These are phyloP conservation scores for Boletus pseudo-olivaceus DNA, from an alignment of 768 basidiomycete genomes.

Conservation along the genomic window DNA sequence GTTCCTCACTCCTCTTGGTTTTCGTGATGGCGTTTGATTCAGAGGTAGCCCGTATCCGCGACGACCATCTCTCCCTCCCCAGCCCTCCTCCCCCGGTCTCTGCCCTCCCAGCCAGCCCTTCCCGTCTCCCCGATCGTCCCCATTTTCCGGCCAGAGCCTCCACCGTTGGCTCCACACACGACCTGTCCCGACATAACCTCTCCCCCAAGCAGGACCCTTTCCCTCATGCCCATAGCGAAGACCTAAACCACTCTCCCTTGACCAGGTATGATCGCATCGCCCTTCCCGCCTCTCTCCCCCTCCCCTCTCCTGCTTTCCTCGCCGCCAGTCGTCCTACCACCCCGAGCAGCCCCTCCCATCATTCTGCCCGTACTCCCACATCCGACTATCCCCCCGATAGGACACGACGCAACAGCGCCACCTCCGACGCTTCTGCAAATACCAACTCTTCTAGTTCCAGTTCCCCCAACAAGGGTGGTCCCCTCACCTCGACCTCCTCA, in stretches of 20 bases:
- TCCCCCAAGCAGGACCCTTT: slow-evolving; percentile 30
- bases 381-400: slow-evolving; percentile 52
- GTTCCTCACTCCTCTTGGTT: background rate
- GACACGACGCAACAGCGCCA: slow-evolving; percentile 42
- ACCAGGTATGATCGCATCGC: slow-evolving; percentile 11
- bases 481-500: slow-evolving; percentile 52
- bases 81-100: slow-evolving; percentile 28
- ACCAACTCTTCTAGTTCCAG: slow-evolving; percentile 50
- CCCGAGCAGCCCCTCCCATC: slow-evolving; percentile 45
- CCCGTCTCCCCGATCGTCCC: slow-evolving; percentile 49
- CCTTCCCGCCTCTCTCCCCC: slow-evolving; percentile 33
- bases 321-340: slow-evolving; percentile 58
- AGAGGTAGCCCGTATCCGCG: slow-evolving; percentile 28
- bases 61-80: slow-evolving; percentile 15
- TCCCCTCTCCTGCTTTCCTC: slow-evolving; percentile 45
- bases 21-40: slow-evolving; percentile 27
- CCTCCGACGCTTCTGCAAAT: slow-evolving; percentile 52
- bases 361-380: slow-evolving; percentile 48
- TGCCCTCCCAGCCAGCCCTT: slow-evolving; percentile 34
- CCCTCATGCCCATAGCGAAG: slow-evolving; percentile 62
- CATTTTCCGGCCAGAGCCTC: slow-evolving; percentile 61
- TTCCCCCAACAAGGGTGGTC: slow-evolving; percentile 38
- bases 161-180: slow-evolving; percentile 51
- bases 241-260: slow-evolving; percentile 53
- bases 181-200: slow-evolving; percentile 50